These are phyloP conservation scores for Baorangia bicolor DNA, from an alignment of 768 basidiomycete genomes.

Conservation along the genomic window DNA sequence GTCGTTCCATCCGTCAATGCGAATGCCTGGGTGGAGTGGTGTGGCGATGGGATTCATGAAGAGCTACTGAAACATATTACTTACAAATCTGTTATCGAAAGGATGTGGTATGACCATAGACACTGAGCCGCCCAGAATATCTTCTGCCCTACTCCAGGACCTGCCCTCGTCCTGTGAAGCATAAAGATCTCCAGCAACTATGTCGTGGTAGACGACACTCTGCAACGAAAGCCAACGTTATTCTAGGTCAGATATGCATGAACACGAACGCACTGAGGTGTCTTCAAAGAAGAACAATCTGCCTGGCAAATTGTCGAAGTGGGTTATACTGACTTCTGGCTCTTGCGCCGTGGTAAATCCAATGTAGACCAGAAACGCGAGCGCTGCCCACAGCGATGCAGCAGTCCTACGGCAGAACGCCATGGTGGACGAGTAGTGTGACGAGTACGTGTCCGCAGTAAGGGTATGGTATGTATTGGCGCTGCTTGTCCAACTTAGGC, in stretches of 20 bases:
- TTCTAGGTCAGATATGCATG: not conserved
- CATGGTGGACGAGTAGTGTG: constrained; percentile 24
- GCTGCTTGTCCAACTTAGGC: not conserved
- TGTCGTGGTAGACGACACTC: constrained; percentile 82
- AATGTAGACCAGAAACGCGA: constrained; percentile 23
- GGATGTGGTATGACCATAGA: constrained; percentile 84
- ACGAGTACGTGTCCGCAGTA: constrained; percentile 14
- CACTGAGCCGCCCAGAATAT: constrained; percentile 56
- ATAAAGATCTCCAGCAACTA: constrained; percentile 61
- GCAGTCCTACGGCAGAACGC: constrained; percentile 28
- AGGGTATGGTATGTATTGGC: not conserved
- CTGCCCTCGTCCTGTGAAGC: constrained; percentile 90
- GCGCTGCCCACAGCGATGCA: constrained; percentile 25
- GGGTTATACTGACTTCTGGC: constrained; percentile 47
- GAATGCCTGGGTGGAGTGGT: constrained; percentile 63
- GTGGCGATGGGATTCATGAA: not conserved
- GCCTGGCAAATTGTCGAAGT: constrained; percentile 72
- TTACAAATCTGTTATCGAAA: constrained; percentile 71
- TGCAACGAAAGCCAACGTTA: constrained; percentile 23
- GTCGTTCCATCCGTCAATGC: constrained; percentile 69
- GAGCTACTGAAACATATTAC: constrained; percentile 20
- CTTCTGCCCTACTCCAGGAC: constrained; percentile 50
- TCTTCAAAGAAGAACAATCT: constrained; percentile 93
- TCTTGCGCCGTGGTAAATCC: constrained; percentile 37
- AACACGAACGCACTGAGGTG: constrained; percentile 64